These are phyloP conservation scores for Lentinula sp. DNA, from an alignment of 768 basidiomycete species.

Conservation along the genomic window DNA sequence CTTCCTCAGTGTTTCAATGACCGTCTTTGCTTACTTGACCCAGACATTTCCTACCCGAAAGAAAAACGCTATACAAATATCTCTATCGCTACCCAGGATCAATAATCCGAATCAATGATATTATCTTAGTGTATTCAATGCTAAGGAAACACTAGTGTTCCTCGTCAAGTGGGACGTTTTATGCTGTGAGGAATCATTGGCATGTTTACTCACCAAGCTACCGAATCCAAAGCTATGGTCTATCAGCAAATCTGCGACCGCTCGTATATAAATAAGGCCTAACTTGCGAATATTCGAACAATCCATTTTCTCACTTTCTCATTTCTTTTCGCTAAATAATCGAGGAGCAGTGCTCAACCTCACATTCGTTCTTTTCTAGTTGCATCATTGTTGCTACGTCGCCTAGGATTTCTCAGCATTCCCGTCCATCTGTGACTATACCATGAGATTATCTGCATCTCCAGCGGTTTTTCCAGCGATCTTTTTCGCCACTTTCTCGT, in stretches of 20 bases:
- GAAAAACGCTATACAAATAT: no score
- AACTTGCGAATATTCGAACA: neutral
- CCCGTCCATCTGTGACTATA: neutral
- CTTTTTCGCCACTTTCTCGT: neutral
- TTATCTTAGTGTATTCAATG: no score
- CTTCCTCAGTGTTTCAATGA: no score
- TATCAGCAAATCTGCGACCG: no score
- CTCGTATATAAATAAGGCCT: neutral
- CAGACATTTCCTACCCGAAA: no score
- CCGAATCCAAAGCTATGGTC: no score
- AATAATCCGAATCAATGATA: no score
- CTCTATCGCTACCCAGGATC: no score
- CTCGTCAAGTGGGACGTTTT: no score
- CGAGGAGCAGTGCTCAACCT: neutral
- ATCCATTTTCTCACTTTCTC: neutral
- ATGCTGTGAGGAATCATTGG: neutral
- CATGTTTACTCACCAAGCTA: neutral
- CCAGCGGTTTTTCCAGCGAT: neutral
- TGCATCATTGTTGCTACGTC: neutral
- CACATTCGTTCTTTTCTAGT: neutral
- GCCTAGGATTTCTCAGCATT: neutral
- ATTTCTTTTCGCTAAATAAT: neutral
- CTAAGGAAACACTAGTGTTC: no score
- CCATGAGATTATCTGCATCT: neutral
- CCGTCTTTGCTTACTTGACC: no score